Base-by-base conservation (phyloP, 2,329 filamentous ascomycete species). In the Taxawa tesnikishii region DNA sequence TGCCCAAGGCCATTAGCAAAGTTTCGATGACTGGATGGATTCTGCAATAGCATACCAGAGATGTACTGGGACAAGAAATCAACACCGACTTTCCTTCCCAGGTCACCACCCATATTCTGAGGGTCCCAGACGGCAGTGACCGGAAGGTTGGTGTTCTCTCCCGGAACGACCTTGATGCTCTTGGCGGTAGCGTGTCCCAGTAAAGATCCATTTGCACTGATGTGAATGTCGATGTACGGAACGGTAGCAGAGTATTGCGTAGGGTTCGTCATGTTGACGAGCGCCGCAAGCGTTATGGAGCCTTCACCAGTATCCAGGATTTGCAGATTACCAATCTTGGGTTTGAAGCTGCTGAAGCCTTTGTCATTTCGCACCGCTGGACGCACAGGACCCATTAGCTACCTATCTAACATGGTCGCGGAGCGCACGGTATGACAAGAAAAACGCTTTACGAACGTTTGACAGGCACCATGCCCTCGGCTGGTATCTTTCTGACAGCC, bases 231-330 rank as follows among this genome's bases (percentile, higher is more conserved):
- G 41, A 83, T 58, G 40, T 75, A 88, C 2, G 88, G 88, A n/a
- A 96, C 65, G 2, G 64, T 65, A 4, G 84, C 87, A 4, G 82
- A 77, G 53, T 96, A 94, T 4, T 77, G 70, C 0, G 87, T 93
- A 2, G 88, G 87, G 48, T 98, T 98, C 4, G 83, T 92, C 38
- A 94, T 68, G 50, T 90, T 93, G 47, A 93, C 67, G 24, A 65
- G 59, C 10, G 82, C 80, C 47, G 75, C 66, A 21, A 96, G 59
- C 13, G 70, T 73, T 28, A 94, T 64, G 3, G 80, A 80, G 3
- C 74, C 73, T 21, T 69, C 61, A 1, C 79, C 78, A 0, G 85
- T 92, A 34, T 80, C 73, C 25, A 80, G 50, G 35, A 96, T 73
- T 41, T 70, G 68, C 21, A 96, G 58, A 38, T 79, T 74, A 34